Percentiles rank a stretch among this genome's conserved stretches.
These are phyloP conservation scores for Halophytophthora polymorphica DNA, from an alignment of 352 stramenopile species.

Conservation along the genomic window DNA sequence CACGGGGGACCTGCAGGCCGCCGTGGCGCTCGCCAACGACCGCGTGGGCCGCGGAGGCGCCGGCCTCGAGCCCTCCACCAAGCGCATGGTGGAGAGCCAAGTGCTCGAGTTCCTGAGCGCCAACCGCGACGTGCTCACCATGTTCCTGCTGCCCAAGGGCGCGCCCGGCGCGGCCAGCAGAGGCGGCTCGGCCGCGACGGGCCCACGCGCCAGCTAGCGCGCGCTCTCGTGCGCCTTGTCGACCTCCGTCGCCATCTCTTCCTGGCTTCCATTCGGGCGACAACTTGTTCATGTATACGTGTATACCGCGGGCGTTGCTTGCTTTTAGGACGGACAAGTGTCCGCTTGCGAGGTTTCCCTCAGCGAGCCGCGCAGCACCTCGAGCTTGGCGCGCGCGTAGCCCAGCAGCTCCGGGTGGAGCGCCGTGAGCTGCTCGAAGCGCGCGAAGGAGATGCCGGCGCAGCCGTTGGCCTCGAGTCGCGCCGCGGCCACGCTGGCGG, in stretches of 20 bases:
- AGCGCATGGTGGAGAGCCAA: slow-evolving; percentile 75
- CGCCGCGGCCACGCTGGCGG: slow-evolving; percentile 21
- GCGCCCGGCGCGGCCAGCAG: slow-evolving; percentile 8
- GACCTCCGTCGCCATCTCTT: too few species aligned
- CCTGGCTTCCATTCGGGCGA: too few species aligned
- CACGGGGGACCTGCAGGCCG: slow-evolving; percentile 64
- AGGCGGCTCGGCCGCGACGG: slow-evolving; percentile 5
- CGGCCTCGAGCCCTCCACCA: slow-evolving; percentile 59
- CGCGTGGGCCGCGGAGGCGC: slow-evolving; percentile 65
- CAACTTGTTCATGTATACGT: too few species aligned
- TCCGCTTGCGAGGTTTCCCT: slow-evolving; percentile 16
- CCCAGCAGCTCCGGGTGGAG: slow-evolving; percentile 40
- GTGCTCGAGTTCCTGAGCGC: slow-evolving; percentile 70
- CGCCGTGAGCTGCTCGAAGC: slow-evolving; percentile 40
- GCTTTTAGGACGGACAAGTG: too few species aligned
- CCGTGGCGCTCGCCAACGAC: slow-evolving; percentile 51
- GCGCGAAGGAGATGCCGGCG: slow-evolving; percentile 31
- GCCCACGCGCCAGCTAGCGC: slow-evolving; percentile 8
- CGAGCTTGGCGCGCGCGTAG: slow-evolving; percentile 46
- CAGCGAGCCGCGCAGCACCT: slow-evolving; percentile 49
- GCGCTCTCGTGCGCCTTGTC: too few species aligned
- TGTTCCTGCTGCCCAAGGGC: slow-evolving; percentile 70
- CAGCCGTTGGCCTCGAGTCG: slow-evolving; percentile 18
- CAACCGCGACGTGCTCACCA: slow-evolving; percentile 76
- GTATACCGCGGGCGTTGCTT: too few species aligned